These are phyloP conservation scores for Linnemannia exigua DNA, from an alignment of 192 early-diverging fungal genomes.

Conservation along the genomic window DNA sequence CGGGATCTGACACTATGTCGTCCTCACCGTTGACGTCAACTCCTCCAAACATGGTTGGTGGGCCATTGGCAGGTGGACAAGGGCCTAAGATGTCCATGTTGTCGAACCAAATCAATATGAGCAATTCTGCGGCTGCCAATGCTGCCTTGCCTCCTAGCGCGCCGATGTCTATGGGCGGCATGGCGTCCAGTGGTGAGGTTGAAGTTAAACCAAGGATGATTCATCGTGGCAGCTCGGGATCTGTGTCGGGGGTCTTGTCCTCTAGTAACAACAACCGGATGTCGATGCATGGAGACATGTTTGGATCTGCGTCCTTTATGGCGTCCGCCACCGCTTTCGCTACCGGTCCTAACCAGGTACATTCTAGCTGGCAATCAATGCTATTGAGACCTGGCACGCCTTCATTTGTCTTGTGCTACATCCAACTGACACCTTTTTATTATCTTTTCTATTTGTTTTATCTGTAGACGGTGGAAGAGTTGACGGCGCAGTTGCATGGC, in stretches of 20 bases:
- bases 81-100: slow-evolving; percentile 8
- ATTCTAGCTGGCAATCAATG: not conserved
- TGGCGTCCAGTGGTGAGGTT: slow-evolving; percentile 7
- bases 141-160: slow-evolving; percentile 18
- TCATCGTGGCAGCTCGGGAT: slow-evolving; percentile 42
- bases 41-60: not conserved
- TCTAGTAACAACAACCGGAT: slow-evolving; percentile 12
- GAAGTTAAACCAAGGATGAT: slow-evolving; percentile 38
- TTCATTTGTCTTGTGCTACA: not conserved
- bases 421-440: not conserved
- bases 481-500: slow-evolving; percentile 58
- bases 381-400: not conserved
- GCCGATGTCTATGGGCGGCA: slow-evolving; percentile 6
- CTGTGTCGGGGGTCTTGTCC: slow-evolving; percentile 18
- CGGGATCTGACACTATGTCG: not conserved
- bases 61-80: not conserved
- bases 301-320: not conserved
- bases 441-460: not conserved
- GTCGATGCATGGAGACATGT: slow-evolving; percentile 38
- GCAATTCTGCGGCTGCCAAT: not conserved
- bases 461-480: slow-evolving; percentile 44
- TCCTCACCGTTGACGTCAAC: not conserved
- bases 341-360: slow-evolving; percentile 27
- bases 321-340: not conserved
- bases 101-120: slow-evolving; percentile 25